These are phyloP conservation scores for Schwanniomyces sp. DNA, from an alignment of 805 yeast genomes.

Conservation along the genomic window DNA sequence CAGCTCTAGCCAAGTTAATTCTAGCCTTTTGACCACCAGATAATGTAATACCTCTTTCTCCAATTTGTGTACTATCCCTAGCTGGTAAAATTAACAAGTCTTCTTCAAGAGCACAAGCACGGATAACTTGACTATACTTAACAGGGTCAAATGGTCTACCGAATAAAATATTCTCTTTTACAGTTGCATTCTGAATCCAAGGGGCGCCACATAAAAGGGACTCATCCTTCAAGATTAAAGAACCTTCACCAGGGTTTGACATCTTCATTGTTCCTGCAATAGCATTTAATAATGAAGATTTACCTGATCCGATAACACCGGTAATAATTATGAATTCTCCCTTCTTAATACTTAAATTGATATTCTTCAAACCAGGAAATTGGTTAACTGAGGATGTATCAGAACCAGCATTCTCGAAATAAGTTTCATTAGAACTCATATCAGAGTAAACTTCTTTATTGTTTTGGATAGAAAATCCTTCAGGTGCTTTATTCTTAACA, in stretches of 20 bases:
- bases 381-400: constrained; percentile 4
- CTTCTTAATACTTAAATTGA: constrained; percentile 27
- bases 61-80: constrained; percentile 42
- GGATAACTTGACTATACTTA: constrained; percentile 26
- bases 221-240: constrained; percentile 24
- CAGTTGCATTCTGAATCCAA: constrained; percentile 46
- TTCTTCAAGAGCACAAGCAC: constrained; percentile 41
- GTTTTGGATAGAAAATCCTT: constrained; percentile 65
- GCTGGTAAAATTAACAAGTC: constrained; percentile 36
- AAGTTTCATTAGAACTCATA: constrained; percentile 12
- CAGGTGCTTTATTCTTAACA: constrained; percentile 87
- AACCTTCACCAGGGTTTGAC: constrained; percentile 23
- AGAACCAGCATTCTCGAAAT: constrained; percentile 9
- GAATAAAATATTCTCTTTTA: constrained; percentile 39
- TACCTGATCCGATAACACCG: constrained; percentile 45
- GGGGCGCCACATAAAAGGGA: constrained; percentile 36
- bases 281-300: constrained; percentile 40
- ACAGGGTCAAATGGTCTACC: constrained; percentile 31
- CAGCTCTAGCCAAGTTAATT: constrained; percentile 45
- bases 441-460: neutral
- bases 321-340: constrained; percentile 42
- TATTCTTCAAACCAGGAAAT: constrained; percentile 35
- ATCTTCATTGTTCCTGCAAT: constrained; percentile 41
- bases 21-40: constrained; percentile 49
- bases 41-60: constrained; percentile 45